These are phyloP conservation scores for Odonthalia washingtoniensis DNA, from an alignment of 31 red algal genomes.

Conservation along the genomic window DNA sequence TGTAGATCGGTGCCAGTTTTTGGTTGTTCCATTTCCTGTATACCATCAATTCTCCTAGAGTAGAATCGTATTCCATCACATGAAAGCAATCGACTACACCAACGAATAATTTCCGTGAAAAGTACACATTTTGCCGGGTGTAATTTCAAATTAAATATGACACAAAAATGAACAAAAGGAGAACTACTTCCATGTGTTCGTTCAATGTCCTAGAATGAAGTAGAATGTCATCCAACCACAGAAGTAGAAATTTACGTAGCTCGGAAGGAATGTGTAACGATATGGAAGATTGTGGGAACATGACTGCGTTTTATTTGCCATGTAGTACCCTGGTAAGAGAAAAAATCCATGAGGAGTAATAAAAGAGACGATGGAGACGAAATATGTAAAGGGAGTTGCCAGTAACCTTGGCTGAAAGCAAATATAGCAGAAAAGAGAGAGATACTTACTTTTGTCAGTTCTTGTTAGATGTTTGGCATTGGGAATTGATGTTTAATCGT, in stretches of 20 bases:
- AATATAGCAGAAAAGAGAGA: neutral
- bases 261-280: conserved; percentile 1
- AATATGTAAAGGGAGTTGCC: neutral
- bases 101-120: neutral
- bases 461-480: neutral
- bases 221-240: conserved; percentile 20
- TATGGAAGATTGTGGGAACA: conserved; percentile 17
- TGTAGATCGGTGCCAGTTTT: conserved; percentile 5
- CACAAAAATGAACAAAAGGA: neutral
- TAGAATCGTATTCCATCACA: neutral
- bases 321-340: conserved; percentile 3
- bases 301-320: conserved; percentile 40
- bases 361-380: neutral
- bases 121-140: no score
- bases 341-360: neutral
- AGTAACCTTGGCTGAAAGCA: neutral
- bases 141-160: neutral
- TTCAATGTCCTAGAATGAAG: neutral
- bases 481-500: conserved; percentile 1
- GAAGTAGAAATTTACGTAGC: neutral
- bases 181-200: neutral
- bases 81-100: neutral
- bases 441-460: neutral
- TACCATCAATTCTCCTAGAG: neutral
- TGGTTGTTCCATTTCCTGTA: neutral